A percentile compares a stretch with the other conserved stretches of the same genome.
Evolutionary conservation across 1,284 basidiomycete genomes (phyloP).

Genomic region (Phellinidium pouzarii): DNA sequence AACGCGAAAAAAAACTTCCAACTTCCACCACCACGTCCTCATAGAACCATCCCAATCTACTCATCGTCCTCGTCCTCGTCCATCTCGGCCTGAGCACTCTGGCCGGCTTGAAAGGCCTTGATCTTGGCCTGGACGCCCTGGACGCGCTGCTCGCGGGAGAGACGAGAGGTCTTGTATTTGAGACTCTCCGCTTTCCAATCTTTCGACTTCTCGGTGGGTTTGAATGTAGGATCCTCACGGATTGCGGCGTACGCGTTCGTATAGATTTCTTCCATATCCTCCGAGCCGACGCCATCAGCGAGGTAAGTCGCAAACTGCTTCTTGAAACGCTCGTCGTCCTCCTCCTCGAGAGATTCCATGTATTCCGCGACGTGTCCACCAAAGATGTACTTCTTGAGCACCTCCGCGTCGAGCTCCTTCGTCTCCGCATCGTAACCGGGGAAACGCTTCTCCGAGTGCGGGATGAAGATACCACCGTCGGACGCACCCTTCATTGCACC

Average conservation of each 20-base stretch:
- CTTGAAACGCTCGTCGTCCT: slow-evolving; percentile 99
- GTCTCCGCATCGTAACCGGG: slow-evolving; percentile 94
- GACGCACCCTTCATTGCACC: slow-evolving; percentile 99
- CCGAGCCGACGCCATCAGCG: slow-evolving; percentile 91
- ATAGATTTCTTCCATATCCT: slow-evolving; percentile 97
- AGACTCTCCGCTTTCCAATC: slow-evolving; percentile 89
- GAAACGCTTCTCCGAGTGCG: slow-evolving; percentile 98
- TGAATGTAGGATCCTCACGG: slow-evolving; percentile 90
- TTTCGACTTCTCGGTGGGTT: slow-evolving; percentile 85
- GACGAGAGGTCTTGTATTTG: slow-evolving; percentile 69
- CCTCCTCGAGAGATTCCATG: slow-evolving; percentile 99
- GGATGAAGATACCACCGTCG: slow-evolving; percentile 97
- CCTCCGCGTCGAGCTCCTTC: slow-evolving; percentile 93
- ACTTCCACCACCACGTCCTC: not conserved
- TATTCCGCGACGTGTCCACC: slow-evolving; percentile 99
- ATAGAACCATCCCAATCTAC: slow-evolving; percentile 31
- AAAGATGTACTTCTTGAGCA: slow-evolving; percentile 96
- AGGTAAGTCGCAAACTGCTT: slow-evolving; percentile 97
- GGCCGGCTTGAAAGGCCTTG: slow-evolving; percentile 73
- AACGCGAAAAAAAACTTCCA: not conserved
- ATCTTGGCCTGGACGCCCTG: slow-evolving; percentile 78
- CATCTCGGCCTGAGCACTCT: slow-evolving; percentile 37
- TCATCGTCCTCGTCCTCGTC: slow-evolving; percentile 47
- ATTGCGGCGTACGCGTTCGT: slow-evolving; percentile 87
- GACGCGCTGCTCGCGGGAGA: slow-evolving; percentile 76